These are phyloP conservation scores for Candida ovalis DNA, from an alignment of 805 yeast genomes.

Conservation along the genomic window DNA sequence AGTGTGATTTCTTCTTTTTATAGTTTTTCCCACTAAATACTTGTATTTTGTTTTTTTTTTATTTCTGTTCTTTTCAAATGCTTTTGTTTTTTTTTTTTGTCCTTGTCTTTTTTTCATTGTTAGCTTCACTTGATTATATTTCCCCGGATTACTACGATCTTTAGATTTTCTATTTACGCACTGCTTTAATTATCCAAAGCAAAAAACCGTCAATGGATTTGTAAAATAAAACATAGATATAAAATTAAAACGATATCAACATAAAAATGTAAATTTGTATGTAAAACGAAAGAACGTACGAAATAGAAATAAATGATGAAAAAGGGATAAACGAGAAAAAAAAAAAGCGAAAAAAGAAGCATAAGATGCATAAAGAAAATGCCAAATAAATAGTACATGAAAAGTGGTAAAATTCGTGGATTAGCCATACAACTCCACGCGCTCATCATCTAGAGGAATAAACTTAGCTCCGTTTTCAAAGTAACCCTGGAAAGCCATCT, in stretches of 20 bases:
- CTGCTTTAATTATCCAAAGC: too few relatives aligned
- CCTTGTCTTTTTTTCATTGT: background rate
- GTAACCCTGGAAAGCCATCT: conserved; percentile 52
- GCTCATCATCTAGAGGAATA: conserved; percentile 1
- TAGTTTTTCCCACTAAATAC: background rate
- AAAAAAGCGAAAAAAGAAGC: background rate
- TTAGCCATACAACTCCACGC: conserved; percentile 22
- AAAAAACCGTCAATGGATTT: too few relatives aligned
- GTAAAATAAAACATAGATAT: too few relatives aligned
- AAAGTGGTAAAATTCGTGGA: background rate
- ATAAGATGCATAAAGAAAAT: background rate
- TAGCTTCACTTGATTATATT: too few relatives aligned
- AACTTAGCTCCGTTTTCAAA: conserved; percentile 26
- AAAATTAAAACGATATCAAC: too few relatives aligned
- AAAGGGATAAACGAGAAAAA: background rate
- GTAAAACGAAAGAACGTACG: too few relatives aligned
- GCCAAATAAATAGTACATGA: background rate
- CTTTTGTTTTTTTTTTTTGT: background rate
- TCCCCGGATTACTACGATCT: too few relatives aligned
- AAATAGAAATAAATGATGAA: background rate
- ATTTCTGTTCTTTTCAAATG: background rate
- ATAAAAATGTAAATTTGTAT: too few relatives aligned
- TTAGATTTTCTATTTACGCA: too few relatives aligned
- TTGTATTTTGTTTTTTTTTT: background rate
- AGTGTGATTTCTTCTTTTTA: background rate